These are phyloP conservation scores for Salix dunnii DNA, from an alignment of 345 rosid species.

Conservation along the genomic window DNA sequence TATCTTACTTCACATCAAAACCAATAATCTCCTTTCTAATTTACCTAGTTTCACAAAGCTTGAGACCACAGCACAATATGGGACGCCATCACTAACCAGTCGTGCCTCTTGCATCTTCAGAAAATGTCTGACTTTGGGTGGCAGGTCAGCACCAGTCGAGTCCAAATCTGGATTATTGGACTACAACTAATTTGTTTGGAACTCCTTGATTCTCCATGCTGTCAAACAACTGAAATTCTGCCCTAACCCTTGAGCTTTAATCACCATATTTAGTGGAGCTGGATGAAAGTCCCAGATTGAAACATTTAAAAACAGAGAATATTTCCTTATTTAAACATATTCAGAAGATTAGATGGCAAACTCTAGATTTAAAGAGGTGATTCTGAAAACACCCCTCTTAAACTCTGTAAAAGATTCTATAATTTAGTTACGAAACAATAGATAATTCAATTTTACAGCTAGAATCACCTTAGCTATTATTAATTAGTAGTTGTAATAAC, in stretches of 20 bases:
- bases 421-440: background rate
- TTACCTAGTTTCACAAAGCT: slow-evolving; percentile 69
- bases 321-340: no score
- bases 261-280: slow-evolving; percentile 52
- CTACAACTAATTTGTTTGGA: slow-evolving; percentile 65
- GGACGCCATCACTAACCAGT: slow-evolving; percentile 63
- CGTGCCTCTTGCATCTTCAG: slow-evolving; percentile 69
- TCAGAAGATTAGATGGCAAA: background rate
- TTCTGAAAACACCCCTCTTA: background rate
- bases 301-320: no score
- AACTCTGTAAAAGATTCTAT: background rate
- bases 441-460: background rate
- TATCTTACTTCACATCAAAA: no score
- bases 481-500: no score
- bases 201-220: slow-evolving; percentile 58
- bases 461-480: no score
- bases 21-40: slow-evolving; percentile 41
- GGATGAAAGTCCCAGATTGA: background rate
- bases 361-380: background rate
- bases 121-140: slow-evolving; percentile 49
- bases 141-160: slow-evolving; percentile 50
- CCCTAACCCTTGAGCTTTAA: slow-evolving; percentile 75
- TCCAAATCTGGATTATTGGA: slow-evolving; percentile 60
- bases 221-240: slow-evolving; percentile 52
- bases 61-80: slow-evolving; percentile 71